phyloP scores from a whole-genome alignment of 768 basidiomycete species.

The Tricholoma flavovirens region DNA sequence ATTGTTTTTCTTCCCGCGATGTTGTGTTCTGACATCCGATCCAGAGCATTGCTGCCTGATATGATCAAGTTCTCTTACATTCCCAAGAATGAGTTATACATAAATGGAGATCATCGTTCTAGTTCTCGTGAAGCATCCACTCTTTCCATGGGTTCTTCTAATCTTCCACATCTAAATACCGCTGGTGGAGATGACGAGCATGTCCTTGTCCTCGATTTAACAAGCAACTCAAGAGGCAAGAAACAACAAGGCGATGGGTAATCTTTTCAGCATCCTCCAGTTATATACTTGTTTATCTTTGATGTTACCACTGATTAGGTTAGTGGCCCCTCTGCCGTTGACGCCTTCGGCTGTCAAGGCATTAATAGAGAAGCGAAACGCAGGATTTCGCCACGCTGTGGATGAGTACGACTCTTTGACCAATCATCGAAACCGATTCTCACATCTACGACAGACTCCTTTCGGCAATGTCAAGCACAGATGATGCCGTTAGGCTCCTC shows the following conservation, averaged over 20 bases:
- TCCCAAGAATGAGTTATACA: slow-evolving; percentile 52
- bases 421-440: neutral
- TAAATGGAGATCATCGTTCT: slow-evolving; percentile 34
- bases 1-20: neutral
- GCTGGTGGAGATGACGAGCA: slow-evolving; percentile 27
- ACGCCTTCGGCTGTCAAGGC: slow-evolving; percentile 58
- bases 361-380: slow-evolving; percentile 66
- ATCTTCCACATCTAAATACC: slow-evolving; percentile 15
- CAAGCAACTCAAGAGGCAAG: slow-evolving; percentile 30
- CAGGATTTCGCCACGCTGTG: slow-evolving; percentile 56
- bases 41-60: slow-evolving; percentile 75
- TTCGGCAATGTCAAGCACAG: slow-evolving; percentile 39
- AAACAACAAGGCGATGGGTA: slow-evolving; percentile 26
- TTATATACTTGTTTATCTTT: neutral
- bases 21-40: neutral
- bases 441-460: slow-evolving; percentile 43
- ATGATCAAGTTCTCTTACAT: slow-evolving; percentile 81
- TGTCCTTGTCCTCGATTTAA: slow-evolving; percentile 43
- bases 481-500: slow-evolving; percentile 60
- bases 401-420: slow-evolving; percentile 47
- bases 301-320: slow-evolving; percentile 3
- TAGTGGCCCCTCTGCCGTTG: slow-evolving; percentile 30
- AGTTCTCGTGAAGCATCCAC: slow-evolving; percentile 30
- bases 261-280: neutral
- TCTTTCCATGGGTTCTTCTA: slow-evolving; percentile 19